A percentile compares a stretch with the other conserved stretches of the same genome.
Conservation (phyloP, 306 rosid species). For the Astragalus glycyphyllos region DNA sequence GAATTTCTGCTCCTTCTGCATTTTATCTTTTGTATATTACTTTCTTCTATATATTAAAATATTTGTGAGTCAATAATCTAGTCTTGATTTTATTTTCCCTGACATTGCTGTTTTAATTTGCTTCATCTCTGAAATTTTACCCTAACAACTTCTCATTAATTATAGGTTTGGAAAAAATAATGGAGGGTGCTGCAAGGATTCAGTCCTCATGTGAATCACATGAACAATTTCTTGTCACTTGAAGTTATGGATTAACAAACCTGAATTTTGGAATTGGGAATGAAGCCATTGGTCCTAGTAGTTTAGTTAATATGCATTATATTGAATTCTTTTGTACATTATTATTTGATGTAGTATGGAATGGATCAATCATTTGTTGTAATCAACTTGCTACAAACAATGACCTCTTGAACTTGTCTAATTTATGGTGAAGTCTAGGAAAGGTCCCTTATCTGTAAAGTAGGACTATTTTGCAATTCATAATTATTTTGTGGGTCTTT, state of each 20-base stretch:
- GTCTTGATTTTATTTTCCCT: slow-evolving; percentile 22
- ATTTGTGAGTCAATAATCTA: slow-evolving; percentile 10
- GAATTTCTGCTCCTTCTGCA: not conserved
- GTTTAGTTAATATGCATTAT: slow-evolving; percentile 42
- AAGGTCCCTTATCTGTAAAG: no score
- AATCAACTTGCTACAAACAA: slow-evolving; percentile 47
- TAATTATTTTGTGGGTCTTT: no score
- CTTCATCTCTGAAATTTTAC: slow-evolving; percentile 6
- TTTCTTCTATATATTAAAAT: not conserved
- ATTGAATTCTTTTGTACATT: slow-evolving; percentile 43
- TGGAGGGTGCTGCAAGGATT: slow-evolving; percentile 44
- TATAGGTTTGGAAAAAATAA: slow-evolving; percentile 48
- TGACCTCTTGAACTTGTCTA: slow-evolving; percentile 32
- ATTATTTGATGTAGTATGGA: slow-evolving; percentile 45
- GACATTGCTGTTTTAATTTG: slow-evolving; percentile 14
- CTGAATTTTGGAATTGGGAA: slow-evolving; percentile 48
- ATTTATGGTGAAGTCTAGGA: not conserved
- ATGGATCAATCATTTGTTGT: slow-evolving; percentile 48
- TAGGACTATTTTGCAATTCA: no score
- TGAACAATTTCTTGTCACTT: slow-evolving; percentile 38
- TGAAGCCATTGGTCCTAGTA: slow-evolving; percentile 63
- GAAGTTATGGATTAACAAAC: slow-evolving; percentile 47
- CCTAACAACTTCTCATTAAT: slow-evolving; percentile 40
- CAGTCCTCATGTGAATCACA: slow-evolving; percentile 32
- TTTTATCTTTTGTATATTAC: no score